Evolutionary conservation across 768 basidiomycete species (phyloP), one percentile per base, ranked within the genome.

Genomic region (Tephrocybe sp.): DNA sequence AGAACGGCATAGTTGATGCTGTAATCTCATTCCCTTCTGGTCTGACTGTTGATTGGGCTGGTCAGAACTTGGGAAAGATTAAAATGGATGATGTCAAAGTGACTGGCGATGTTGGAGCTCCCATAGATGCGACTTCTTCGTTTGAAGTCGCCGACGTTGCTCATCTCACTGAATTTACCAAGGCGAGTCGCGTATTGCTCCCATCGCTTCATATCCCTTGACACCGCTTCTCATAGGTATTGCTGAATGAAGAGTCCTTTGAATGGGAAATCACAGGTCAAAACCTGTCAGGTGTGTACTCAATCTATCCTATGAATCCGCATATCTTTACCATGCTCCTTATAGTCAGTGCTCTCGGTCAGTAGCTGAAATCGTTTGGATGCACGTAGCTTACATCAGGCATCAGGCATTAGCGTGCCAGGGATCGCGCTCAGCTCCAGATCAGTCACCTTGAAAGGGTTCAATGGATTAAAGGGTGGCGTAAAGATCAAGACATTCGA

Each of bases 401-500:
- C 19, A 18, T 34, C 49, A 81, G 83, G 83, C 21, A 81, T 87
- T 52, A 66, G 70, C 18, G 80, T 87, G 24, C 54, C 78, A 25
- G 79, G 76, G 1, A 78, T 89, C 49, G 64, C 68, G 3, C 72
- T 86, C 36, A 59, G 78, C 3, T 66, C 74, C 33, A 85, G 86
- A 68, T 68, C 63, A 6, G 79, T 89, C 9, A 76, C 78, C 4
- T 66, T 89, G 33, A 83, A 83, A 54, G 87, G 86, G 11, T 83
- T 89, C 69, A 83, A 88, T 60, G 80, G 81, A 19, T 66, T 89
- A 30, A 73, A 82, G 49, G 72, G 71, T 34, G 82, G 81, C 11
- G 84, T 89, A 16, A 66, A 63, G 21, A 84, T 89, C 51, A 65
- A 82, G 21, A 75, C 79, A 2, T 89, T 89, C 56, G 84, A 88